Percentiles rank a stretch among this genome's conserved stretches.
These are phyloP conservation scores for Melanomma pulvis-pyrius DNA, from an alignment of 495 filamentous ascomycete species.

Conservation along the genomic window DNA sequence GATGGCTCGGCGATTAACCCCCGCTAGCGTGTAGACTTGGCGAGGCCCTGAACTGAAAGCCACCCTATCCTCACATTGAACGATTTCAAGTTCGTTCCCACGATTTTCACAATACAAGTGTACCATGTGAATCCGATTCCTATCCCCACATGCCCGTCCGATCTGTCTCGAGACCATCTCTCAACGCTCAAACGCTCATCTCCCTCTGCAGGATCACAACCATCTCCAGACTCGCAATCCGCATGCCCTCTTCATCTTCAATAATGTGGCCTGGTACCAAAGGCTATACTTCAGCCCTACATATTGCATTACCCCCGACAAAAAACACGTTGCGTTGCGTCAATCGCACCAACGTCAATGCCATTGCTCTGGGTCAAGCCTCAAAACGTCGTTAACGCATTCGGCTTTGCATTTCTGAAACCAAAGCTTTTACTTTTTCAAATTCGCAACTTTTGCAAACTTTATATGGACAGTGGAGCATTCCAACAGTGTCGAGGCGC, in stretches of 20 bases:
- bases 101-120: too few relatives aligned
- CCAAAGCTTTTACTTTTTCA: background rate
- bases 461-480: background rate
- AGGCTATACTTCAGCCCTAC: background rate
- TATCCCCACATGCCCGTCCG: too few relatives aligned
- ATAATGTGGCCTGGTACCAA: background rate
- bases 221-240: background rate
- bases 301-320: background rate
- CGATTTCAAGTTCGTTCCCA: too few relatives aligned
- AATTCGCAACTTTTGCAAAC: background rate
- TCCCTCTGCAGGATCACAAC: background rate
- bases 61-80: too few relatives aligned
- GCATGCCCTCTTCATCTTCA: background rate
- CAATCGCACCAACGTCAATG: background rate
- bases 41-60: background rate
- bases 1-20: background rate
- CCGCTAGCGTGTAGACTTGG: background rate
- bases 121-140: too few relatives aligned
- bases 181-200: too few relatives aligned
- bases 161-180: too few relatives aligned
- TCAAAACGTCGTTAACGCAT: background rate
- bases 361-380: background rate
- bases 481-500: background rate
- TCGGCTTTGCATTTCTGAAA: background rate
- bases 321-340: background rate